Percentiles rank a stretch among this genome's conserved stretches.
Conservation (phyloP, 805 yeast genomes). For the Sugiyamaella smithiae region DNA sequence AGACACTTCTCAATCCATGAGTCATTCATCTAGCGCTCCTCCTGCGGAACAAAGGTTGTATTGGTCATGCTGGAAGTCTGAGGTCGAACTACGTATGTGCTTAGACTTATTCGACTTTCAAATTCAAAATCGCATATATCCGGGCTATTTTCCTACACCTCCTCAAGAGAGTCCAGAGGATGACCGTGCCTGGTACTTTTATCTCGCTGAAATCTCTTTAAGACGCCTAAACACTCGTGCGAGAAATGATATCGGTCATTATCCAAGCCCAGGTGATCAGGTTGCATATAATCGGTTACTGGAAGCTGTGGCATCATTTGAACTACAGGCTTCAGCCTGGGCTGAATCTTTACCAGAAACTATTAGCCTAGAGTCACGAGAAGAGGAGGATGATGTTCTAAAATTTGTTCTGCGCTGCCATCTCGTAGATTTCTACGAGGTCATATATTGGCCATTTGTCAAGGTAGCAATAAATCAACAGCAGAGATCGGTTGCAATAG, state of each 20-base stretch:
- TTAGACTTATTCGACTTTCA: neutral
- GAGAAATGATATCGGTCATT: neutral
- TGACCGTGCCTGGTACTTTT: conserved; percentile 1
- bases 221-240: neutral
- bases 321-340: neutral
- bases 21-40: neutral
- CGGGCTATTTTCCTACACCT: neutral
- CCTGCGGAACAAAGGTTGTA: neutral
- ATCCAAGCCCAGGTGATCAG: neutral
- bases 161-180: neutral
- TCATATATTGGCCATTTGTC: conserved; percentile 4
- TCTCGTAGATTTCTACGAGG: neutral
- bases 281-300: neutral
- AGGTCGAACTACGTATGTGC: conserved; percentile 2
- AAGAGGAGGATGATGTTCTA: neutral
- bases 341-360: neutral
- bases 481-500: neutral
- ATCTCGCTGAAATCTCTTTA: conserved; percentile 3
- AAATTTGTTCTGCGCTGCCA: neutral
- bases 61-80: conserved; percentile 6
- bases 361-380: neutral
- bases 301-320: conserved; percentile 1
- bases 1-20: neutral
- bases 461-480: neutral
- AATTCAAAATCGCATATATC: conserved; percentile 1